Base-by-base conservation (phyloP, 2,329 filamentous ascomycete genomes). In the Myriosclerotinia curreyana region DNA sequence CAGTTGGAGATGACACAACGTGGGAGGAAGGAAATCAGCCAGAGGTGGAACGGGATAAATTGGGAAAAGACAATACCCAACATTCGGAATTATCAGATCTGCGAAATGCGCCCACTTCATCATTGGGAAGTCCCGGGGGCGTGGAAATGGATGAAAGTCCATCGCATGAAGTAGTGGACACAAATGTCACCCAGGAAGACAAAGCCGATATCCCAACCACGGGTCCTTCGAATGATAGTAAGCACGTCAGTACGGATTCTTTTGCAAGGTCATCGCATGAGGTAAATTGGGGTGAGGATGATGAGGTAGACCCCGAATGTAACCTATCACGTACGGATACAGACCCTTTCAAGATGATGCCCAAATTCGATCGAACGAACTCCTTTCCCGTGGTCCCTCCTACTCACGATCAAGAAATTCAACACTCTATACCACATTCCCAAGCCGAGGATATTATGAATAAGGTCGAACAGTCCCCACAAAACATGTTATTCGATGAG, bases 231-330 rank as follows among this genome's bases (percentile, higher is more conserved):
- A 75, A 76, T 25, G 71, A 75, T 22, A 77, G 79, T 34, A 84
- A 85, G 68, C 85, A 87, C 72, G 74, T 80, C 12, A 88, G 84
- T 74, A 85, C 81, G 55, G 80, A 82, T 72, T 88, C 86, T 0
- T 88, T 88, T 74, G 80, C 85, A 14, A 81, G 86, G 44, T 88
- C 86, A 15, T 83, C 85, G 14, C 82, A 87, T 64, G 84, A 87
- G 61, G 77, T 86, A 31, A 86, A 78, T 72, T 86, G 84, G 76
- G 80, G 79, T 64, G 83, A 84, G 48, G 85, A 86, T 28, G 78
- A 82, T 62, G 84, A 86, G 28, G 72, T 73, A 4, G 73, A 75
- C 50, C 66, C 76, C n/a, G 84, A 87, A 66, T 86, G 82, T 81
- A 81, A 76, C 58, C 70, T 84, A 1, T 76, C 80, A 15, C 79